A percentile compares a stretch with the other conserved stretches of the same genome.
phyloP scores from a whole-genome alignment of 768 basidiomycete species.

The Coprinopsis cinerea region DNA sequence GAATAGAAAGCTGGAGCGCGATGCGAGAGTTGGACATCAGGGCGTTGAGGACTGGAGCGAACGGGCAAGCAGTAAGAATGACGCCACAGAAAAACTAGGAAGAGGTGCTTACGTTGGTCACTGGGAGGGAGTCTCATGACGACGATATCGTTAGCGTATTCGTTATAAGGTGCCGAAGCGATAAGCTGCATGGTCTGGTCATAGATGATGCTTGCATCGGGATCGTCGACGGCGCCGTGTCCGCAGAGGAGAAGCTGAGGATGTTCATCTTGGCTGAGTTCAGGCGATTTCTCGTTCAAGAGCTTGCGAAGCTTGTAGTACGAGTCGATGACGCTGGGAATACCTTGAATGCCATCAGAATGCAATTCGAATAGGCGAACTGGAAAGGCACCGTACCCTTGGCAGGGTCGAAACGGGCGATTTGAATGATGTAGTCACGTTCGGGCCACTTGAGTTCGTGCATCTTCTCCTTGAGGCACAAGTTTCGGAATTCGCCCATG shows the following conservation, averaged over 20 bases:
- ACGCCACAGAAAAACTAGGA: slow-evolving; percentile 36
- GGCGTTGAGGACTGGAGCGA: slow-evolving; percentile 79
- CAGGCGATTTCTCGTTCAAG: slow-evolving; percentile 39
- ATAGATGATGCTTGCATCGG: slow-evolving; percentile 90
- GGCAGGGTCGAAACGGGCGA: slow-evolving; percentile 92
- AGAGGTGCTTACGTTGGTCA: slow-evolving; percentile 59
- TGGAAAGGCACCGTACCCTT: slow-evolving; percentile 28
- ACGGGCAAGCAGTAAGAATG: too few relatives aligned
- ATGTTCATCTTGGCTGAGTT: slow-evolving; percentile 42
- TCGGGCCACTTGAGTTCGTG: slow-evolving; percentile 68
- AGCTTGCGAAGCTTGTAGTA: slow-evolving; percentile 78
- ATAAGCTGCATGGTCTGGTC: slow-evolving; percentile 68
- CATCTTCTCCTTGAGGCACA: slow-evolving; percentile 80
- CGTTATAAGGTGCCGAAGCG: slow-evolving; percentile 41
- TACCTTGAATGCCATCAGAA: slow-evolving; percentile 45
- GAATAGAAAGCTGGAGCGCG: slow-evolving; percentile 85
- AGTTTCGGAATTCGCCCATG: slow-evolving; percentile 80
- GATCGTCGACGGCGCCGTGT: slow-evolving; percentile 92
- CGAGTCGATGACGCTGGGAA: slow-evolving; percentile 79
- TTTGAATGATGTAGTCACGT: slow-evolving; percentile 83
- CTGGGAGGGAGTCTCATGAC: slow-evolving; percentile 80
- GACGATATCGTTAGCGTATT: slow-evolving; percentile 57
- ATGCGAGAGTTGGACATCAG: slow-evolving; percentile 87
- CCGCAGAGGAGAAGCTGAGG: slow-evolving; percentile 83
- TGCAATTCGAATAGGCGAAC: neutral